Evolutionary conservation across 2,329 filamentous ascomycete species (phyloP).

Genomic region (Fusarium nisikadoi): DNA sequence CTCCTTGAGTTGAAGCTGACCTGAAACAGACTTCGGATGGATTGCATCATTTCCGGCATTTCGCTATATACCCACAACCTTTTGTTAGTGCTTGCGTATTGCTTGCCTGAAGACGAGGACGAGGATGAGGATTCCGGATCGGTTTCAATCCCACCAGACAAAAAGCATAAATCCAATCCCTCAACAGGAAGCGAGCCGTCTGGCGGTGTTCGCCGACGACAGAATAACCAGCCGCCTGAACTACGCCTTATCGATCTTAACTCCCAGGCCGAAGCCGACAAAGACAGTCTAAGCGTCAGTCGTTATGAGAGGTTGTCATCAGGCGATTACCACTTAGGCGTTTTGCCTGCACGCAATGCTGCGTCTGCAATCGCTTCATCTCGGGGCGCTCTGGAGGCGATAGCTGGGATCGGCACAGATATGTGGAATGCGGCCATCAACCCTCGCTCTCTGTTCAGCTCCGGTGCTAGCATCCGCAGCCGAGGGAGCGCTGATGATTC

Average conservation of each 20-base stretch:
- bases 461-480: slow-evolving; percentile 79
- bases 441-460: slow-evolving; percentile 87
- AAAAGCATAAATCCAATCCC: slow-evolving; percentile 54
- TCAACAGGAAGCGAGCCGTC: slow-evolving; percentile 67
- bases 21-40: slow-evolving; percentile 80
- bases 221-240: slow-evolving; percentile 87
- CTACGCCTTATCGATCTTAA: slow-evolving; percentile 89
- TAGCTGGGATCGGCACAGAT: slow-evolving; percentile 77
- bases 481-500: slow-evolving; percentile 71
- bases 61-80: slow-evolving; percentile 94
- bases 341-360: slow-evolving; percentile 79
- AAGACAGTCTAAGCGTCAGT: slow-evolving; percentile 85
- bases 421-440: slow-evolving; percentile 94
- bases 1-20: slow-evolving; percentile 61
- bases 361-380: slow-evolving; percentile 72
- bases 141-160: slow-evolving; percentile 38
- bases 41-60: slow-evolving; percentile 97
- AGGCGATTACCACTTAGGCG: slow-evolving; percentile 89
- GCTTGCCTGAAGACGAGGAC: slow-evolving; percentile 75
- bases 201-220: slow-evolving; percentile 74
- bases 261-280: slow-evolving; percentile 87
- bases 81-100: slow-evolving; percentile 91
- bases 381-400: slow-evolving; percentile 78
- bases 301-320: slow-evolving; percentile 87
- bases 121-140: slow-evolving; percentile 45